Evolutionary conservation across 495 filamentous ascomycete genomes (phyloP).

Genomic region (Aspergillus sclerotioniger): DNA sequence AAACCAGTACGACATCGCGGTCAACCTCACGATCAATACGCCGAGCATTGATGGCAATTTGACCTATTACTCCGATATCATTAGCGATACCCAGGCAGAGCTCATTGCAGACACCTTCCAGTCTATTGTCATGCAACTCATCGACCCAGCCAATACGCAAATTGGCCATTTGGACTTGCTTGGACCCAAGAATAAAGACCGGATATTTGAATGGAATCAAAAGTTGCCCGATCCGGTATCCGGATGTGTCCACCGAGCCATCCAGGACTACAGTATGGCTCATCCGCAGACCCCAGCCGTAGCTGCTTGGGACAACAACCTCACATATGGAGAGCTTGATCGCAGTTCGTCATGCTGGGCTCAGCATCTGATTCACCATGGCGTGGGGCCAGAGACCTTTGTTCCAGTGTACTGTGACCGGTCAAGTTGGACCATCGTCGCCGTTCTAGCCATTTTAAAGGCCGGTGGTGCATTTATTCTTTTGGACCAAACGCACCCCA

Average conservation of each 20-base stretch:
- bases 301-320: conserved; percentile 15
- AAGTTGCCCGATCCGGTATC: conserved; percentile 18
- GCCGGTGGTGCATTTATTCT: conserved; percentile 46
- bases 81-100: conserved; percentile 20
- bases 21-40: conserved; percentile 47
- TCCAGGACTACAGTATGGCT: conserved; percentile 1
- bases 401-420: conserved; percentile 49
- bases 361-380: conserved; percentile 26
- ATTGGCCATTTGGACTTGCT: conserved; percentile 16
- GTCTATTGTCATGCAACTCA: conserved; percentile 6
- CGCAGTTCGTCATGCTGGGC: conserved; percentile 13
- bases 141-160: not conserved
- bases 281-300: conserved; percentile 10
- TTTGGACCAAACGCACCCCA: conserved; percentile 45
- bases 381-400: conserved; percentile 27
- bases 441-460: conserved; percentile 43
- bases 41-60: conserved; percentile 14
- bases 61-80: conserved; percentile 22
- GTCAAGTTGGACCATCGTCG: conserved; percentile 36
- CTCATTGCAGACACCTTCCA: conserved; percentile 19
- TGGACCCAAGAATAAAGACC: conserved; percentile 13
- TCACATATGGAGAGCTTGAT: conserved; percentile 24
- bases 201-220: conserved; percentile 22
- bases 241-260: conserved; percentile 23
- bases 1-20: conserved; percentile 46